Evolutionary conservation across 768 basidiomycete species (phyloP).

Genomic region (Russula earlei): DNA sequence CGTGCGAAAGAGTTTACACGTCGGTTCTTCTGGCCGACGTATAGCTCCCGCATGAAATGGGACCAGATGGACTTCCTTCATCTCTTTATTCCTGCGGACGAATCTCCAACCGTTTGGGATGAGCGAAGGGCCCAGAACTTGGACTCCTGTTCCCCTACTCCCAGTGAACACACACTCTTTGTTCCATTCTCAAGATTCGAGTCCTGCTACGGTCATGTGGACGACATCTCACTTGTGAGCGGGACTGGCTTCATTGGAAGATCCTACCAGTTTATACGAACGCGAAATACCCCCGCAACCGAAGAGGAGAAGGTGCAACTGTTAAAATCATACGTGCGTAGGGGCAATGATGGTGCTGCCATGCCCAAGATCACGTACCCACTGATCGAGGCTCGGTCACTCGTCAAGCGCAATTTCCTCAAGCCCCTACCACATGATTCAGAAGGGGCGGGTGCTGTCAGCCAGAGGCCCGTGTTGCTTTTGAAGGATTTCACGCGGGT

Average conservation of each 20-base stretch:
- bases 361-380: slow-evolving; percentile 45
- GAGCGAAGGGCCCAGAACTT: slow-evolving; percentile 29
- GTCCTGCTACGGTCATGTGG: slow-evolving; percentile 35
- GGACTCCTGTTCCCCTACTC: slow-evolving; percentile 4
- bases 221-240: slow-evolving; percentile 41
- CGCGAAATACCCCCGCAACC: slow-evolving; percentile 43
- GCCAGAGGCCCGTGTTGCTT: slow-evolving; percentile 30
- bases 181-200: slow-evolving; percentile 41
- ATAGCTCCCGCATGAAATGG: slow-evolving; percentile 53
- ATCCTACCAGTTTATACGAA: slow-evolving; percentile 44
- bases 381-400: slow-evolving; percentile 44
- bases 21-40: slow-evolving; percentile 50
- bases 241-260: slow-evolving; percentile 37
- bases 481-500: slow-evolving; percentile 38
- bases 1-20: slow-evolving; percentile 46
- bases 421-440: slow-evolving; percentile 32
- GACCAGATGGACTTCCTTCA: slow-evolving; percentile 53
- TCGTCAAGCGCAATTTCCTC: slow-evolving; percentile 54
- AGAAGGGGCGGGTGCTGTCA: slow-evolving; percentile 16
- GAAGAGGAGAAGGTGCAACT: slow-evolving; percentile 41
- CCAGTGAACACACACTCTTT: neutral
- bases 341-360: slow-evolving; percentile 15
- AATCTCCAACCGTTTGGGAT: slow-evolving; percentile 35
- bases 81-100: slow-evolving; percentile 40
- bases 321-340: slow-evolving; percentile 29